Base-by-base conservation (phyloP, 306 rosid genomes). In the Vachellia collinsii region DNA sequence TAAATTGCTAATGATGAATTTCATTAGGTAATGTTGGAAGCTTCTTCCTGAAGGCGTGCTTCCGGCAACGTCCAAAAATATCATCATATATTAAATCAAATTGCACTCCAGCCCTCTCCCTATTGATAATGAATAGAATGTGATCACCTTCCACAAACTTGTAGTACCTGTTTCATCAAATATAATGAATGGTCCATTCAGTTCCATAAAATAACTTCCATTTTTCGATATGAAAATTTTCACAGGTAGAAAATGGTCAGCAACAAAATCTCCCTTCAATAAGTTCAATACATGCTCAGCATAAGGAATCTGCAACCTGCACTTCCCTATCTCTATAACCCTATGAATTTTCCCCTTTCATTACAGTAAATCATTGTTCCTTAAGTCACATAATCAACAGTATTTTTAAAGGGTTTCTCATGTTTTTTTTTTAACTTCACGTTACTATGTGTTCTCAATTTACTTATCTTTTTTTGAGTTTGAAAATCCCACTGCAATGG, bases 101-200 rank as follows among this genome's bases (percentile, higher is more conserved):
- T 56, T 96, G 90, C 78, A 96, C 92, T 76, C 99, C 98, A 9
- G 98, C 99, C 88, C 99, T 92, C 84, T 93, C 99, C 29, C 98
- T 51, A 46, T 93, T 96, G 39, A 96, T 77, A 38, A 96, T 86
- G 91, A 93, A 96, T 63, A 86, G 68, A 48, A 96, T 74, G 85
- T 96, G 99, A 87, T 96, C 99, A 56, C 92, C 99, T 78, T 93
- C 97, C 88, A 96, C 94, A 64, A 75, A 74, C 90, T 85, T 96
- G 91, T 93, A 93, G 90, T 96, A 93, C 99, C 99, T 96, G 89
- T 78, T 79, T 69, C 68, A 73, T 67, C 81, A 75, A 66, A 41
- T 29, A 36, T 61, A 83, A 69, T 44, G 47, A 46, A 69, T 44
- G 47, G 41, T 53, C 66, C 67, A 61, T 44, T 75, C 76, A 82